Percentiles rank a stretch among this genome's conserved stretches.
Evolutionary conservation across 148 eudicot genomes (phyloP).

Genomic region (Vaccinium myrtillus): DNA sequence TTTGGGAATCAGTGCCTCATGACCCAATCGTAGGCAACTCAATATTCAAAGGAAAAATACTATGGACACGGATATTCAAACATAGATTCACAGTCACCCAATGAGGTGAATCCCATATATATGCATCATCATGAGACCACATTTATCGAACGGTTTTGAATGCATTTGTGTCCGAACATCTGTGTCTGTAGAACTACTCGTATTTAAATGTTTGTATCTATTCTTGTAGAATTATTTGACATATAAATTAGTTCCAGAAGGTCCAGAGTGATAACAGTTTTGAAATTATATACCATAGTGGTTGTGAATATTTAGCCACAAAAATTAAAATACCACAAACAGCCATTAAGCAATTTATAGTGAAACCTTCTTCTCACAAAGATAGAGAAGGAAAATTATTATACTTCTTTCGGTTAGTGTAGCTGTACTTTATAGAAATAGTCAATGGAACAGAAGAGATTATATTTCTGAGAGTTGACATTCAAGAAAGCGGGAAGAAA

Average conservation of each 20-base stretch:
- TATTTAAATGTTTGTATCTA: background rate
- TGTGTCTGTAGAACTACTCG: background rate
- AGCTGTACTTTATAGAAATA: background rate
- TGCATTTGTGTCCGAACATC: background rate
- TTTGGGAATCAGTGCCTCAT: background rate
- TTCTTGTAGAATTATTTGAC: background rate
- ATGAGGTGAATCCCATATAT: background rate
- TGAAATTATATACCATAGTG: background rate
- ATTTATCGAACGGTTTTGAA: background rate
- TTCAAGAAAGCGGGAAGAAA: constrained; percentile 15
- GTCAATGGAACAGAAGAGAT: background rate
- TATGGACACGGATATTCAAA: background rate
- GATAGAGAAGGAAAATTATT: background rate
- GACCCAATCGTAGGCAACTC: background rate
- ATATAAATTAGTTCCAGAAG: background rate
- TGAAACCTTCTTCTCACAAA: background rate
- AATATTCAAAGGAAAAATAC: background rate
- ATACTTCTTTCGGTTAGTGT: background rate
- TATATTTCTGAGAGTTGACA: constrained; percentile 16
- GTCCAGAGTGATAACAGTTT: background rate
- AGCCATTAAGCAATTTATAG: background rate
- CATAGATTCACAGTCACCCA: background rate
- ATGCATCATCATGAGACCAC: background rate
- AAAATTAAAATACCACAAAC: background rate
- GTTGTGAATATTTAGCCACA: background rate